Evolutionary conservation across 2,329 filamentous ascomycete genomes (phyloP), one percentile per base, ranked within the genome.

Genomic region (Ceratocystis alfenasii): DNA sequence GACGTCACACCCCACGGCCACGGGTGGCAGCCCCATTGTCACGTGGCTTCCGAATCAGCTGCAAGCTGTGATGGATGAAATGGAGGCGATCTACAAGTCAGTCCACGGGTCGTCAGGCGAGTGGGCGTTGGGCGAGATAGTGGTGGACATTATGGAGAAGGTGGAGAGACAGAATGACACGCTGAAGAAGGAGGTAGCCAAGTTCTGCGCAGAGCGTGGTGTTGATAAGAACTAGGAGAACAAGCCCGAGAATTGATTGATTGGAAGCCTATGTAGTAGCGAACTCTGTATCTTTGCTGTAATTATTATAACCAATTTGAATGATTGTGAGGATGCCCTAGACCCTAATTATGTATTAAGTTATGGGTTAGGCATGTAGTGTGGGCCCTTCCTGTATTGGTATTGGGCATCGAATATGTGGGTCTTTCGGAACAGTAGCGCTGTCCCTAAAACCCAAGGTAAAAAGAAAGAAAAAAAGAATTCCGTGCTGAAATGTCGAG

Each of bases 1-100:
- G 72, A 91, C 87, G 0, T 78, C 77, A 20, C 88, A 93, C 72
- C 88, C 89, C 0, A 90, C 87, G 1, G 89, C 89, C 0, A 93
- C 89, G 0, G 89, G 89, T 1, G 89, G 89, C 20, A 89, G 86
- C 70, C 89, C 89, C 2, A 92, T 93, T 68, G 87, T 92, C 17
- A 92, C 88, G 1, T 93, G 89, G 89, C 76, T 93, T 68, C 89
- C 89, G 2, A 93, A 92, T 74, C 89, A 93, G 77, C 79, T 93
- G 61, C 80, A 84, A 69, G 88, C 89, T 1, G 87, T 92, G 12
- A 79, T 93, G 74, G 78, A 80, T 12, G 81, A 89, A 72, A 92
- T 92, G 87, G 76, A 78, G 25, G 76, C 80, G 45, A 78, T 88
- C 1, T 81, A 82, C 69, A 76, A 76, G 36, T 75, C 74, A 66